These are phyloP conservation scores for Andrographis paniculata DNA, from an alignment of 305 asterid genomes.

Conservation along the genomic window DNA sequence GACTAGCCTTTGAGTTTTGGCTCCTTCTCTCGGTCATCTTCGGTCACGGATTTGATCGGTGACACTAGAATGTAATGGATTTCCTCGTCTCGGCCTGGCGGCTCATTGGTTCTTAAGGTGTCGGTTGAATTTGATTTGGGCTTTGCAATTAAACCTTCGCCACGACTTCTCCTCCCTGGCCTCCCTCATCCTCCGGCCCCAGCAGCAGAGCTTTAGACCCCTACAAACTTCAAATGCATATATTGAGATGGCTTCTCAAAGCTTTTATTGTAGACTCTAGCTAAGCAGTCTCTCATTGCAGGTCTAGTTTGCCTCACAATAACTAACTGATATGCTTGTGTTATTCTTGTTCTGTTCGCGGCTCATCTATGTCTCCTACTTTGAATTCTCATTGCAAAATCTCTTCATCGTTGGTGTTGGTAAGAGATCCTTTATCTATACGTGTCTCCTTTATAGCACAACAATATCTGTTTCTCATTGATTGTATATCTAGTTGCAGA, in stretches of 20 bases:
- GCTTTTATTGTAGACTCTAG: constrained; percentile 32
- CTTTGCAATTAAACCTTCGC: too few relatives aligned
- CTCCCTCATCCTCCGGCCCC: too few relatives aligned
- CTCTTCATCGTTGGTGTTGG: constrained; percentile 29
- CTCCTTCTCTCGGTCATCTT: too few relatives aligned
- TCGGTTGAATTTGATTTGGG: too few relatives aligned
- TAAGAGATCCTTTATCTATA: constrained; percentile 18
- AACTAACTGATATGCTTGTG: constrained; percentile 61
- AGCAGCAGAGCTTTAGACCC: too few relatives aligned
- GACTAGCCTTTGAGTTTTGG: too few relatives aligned
- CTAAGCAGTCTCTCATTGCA: constrained; percentile 40
- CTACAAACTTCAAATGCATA: too few relatives aligned
- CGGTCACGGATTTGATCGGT: too few relatives aligned
- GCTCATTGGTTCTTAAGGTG: too few relatives aligned
- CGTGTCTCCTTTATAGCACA: neutral
- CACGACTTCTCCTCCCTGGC: too few relatives aligned
- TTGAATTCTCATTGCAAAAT: constrained; percentile 37
- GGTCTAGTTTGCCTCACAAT: constrained; percentile 56
- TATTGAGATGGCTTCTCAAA: constrained; percentile 42
- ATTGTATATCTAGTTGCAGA: constrained; percentile 31
- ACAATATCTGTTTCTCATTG: neutral
- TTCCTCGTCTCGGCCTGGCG: too few relatives aligned
- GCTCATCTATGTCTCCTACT: constrained; percentile 80
- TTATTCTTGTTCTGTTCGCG: constrained; percentile 63
- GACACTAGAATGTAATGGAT: too few relatives aligned